Percentiles rank a stretch among this genome's conserved stretches.
Conservation (phyloP, 208 protist species). For the Leishmania amazonensis region DNA sequence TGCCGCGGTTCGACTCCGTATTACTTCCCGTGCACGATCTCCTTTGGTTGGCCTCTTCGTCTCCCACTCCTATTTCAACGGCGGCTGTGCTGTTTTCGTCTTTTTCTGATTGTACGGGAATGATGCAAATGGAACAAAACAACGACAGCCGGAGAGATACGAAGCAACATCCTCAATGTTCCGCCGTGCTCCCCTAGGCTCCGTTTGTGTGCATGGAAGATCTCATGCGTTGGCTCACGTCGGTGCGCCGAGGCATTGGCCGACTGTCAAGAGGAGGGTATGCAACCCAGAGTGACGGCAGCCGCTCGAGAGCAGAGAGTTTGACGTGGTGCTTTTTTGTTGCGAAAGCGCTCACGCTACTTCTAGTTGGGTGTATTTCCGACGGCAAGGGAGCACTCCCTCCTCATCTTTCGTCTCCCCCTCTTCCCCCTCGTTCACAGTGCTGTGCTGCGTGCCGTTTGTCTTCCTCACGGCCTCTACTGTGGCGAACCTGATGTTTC, state of each 20-base stretch:
- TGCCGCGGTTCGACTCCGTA: not conserved
- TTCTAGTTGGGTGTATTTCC: not conserved
- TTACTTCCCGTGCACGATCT: not conserved
- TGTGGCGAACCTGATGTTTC: not conserved
- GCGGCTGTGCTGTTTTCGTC: not conserved
- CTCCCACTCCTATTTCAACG: not conserved
- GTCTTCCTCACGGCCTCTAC: not conserved
- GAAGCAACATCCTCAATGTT: not conserved
- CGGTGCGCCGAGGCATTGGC: not conserved
- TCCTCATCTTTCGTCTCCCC: not conserved
- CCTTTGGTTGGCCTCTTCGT: not conserved
- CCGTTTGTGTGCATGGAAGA: not conserved
- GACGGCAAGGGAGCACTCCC: not conserved
- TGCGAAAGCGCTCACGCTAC: not conserved
- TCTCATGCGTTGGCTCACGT: not conserved
- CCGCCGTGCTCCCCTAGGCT: not conserved
- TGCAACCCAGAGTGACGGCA: not conserved
- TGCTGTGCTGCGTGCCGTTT: not conserved
- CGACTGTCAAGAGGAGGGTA: not conserved
- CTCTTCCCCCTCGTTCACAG: not conserved
- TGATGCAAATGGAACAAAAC: not conserved
- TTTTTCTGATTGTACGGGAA: not conserved
- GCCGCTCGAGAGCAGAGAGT: not conserved
- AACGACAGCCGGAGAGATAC: not conserved
- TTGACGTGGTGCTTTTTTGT: not conserved